Base-by-base conservation (phyloP, 2,329 filamentous ascomycete species). In the Thelonectria blattea region DNA sequence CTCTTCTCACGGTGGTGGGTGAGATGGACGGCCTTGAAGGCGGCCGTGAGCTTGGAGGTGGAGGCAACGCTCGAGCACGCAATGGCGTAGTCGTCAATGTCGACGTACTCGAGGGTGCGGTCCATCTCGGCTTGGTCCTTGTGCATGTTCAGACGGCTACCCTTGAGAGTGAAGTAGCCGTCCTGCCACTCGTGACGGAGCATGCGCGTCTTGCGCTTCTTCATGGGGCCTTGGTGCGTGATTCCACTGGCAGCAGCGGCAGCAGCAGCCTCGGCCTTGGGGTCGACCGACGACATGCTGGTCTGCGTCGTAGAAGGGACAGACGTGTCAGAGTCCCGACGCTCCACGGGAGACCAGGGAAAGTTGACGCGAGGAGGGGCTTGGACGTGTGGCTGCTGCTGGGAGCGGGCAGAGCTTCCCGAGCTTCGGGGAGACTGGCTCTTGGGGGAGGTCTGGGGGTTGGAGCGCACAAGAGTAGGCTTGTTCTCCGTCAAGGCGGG, bases 121-220 rank as follows among this genome's bases (percentile, higher is more conserved):
- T 83, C 81, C 32, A 81, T 68, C 52, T 78, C 75, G 52, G 74
- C 72, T 34, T 76, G 77, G 64, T 90, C 85, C 71, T 89, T 88
- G 81, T 93, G 91, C 85, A 94, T 90, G 56, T 90, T 88, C 39
- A 92, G 83, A 27, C 86, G 85, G 24, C 88, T 91, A 60, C 90
- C 90, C 70, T 88, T 88, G 64, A 97, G 88, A 24, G 91, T 92
- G 75, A 95, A 96, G 80, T 94, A 95, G 68, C 92, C 90, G 74
- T 96, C 91, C 72, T 93, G 88, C 93, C 93, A 97, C 79, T 97
- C 93, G 75, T 96, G 91, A 45, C 92, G 91, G 62, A 97, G 85
- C 81, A 97, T 88, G 72, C 88, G 88, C 34, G 90, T 96, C 80
- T 92, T 92, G 73, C 94, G 91, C 83, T 96, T 97, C 83, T 92